These are phyloP conservation scores for Trichoderma sp. DNA, from an alignment of 2,329 filamentous ascomycete species.

Conservation along the genomic window DNA sequence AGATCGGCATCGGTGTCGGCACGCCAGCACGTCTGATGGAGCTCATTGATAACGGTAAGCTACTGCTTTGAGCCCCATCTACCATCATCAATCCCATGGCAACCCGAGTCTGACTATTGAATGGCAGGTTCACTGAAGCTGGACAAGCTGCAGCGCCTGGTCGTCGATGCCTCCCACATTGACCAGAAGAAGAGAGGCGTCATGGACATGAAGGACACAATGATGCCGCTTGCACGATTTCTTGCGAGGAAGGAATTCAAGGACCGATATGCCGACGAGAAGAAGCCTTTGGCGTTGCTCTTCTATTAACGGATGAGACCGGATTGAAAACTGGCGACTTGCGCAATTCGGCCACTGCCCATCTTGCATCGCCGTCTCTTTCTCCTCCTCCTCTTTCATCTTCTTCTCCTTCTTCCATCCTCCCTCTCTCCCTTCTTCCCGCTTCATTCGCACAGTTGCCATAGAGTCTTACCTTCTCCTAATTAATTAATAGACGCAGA, in stretches of 20 bases:
- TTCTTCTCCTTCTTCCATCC: neutral
- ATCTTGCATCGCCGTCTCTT: neutral
- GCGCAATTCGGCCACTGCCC: neutral
- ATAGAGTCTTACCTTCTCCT: neutral
- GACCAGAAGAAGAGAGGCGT: slow-evolving; percentile 94
- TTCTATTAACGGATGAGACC: slow-evolving; percentile 58
- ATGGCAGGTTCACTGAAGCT: slow-evolving; percentile 65
- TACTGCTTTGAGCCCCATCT: neutral
- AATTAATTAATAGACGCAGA: neutral
- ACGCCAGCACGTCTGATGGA: slow-evolving; percentile 83
- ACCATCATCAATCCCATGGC: neutral
- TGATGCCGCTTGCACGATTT: slow-evolving; percentile 76
- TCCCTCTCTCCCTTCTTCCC: neutral
- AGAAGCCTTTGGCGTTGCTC: slow-evolving; percentile 61
- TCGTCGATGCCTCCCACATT: slow-evolving; percentile 89
- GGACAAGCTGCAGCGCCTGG: slow-evolving; percentile 72
- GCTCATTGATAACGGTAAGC: slow-evolving; percentile 75
- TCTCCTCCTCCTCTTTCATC: neutral
- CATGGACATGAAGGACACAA: slow-evolving; percentile 92
- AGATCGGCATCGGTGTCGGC: slow-evolving; percentile 84
- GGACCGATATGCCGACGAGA: slow-evolving; percentile 64
- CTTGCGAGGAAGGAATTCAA: slow-evolving; percentile 72
- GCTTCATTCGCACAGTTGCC: neutral
- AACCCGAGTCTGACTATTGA: slow-evolving; percentile 15
- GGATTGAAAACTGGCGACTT: neutral